Base-by-base conservation (phyloP, 2,329 filamentous ascomycete species). In the Ustulina deusta region DNA sequence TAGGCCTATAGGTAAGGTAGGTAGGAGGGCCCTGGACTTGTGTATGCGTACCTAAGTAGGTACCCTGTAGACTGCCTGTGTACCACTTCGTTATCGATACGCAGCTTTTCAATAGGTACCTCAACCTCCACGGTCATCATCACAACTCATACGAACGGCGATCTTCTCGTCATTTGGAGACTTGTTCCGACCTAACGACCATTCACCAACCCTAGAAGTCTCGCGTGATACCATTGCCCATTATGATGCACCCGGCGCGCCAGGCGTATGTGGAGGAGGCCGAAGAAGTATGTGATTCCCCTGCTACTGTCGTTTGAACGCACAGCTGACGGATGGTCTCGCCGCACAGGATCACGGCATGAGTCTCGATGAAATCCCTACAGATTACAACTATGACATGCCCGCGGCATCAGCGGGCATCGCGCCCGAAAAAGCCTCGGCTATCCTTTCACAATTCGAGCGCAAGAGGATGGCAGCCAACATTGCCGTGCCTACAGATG, bases 251-350 rank as follows among this genome's bases (percentile, higher is more conserved):
- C 84, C 95, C 95, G 66, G 90, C 95, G 79, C 89, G 96, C 72
- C 91, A 95, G 81, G 95, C 95, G 48, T 97, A 97, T 81, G 94
- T 98, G 71, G 95, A 98, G 85, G 95, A 97, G 78, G 90, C 84
- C 49, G 85, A 88, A 77, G 87, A 91, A 84, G 90, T 92, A 86
- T 84, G 87, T 76, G 61, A 34, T 65, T 63, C 61, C 66, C 61
- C 25, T 63, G 65, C 57, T 48, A 63, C 68, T 66, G 63, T 71
- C 54, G 57, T 72, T 70, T 71, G 61, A 64, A 46, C 48, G 51
- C 54, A 40, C 61, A 46, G 34, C 69, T 72, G 70, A 62, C 70
- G 68, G 69, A 68, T 61, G 62, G 57, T 65, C 71, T 70, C 74
- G 78, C 71, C 69, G 61, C 63, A 67, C n/a, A 75, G 72, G 73